Evolutionary conservation across 2,329 filamentous ascomycete genomes (phyloP), one percentile per base, ranked within the genome.

Genomic region (Sphaerostilbella broomeana): DNA sequence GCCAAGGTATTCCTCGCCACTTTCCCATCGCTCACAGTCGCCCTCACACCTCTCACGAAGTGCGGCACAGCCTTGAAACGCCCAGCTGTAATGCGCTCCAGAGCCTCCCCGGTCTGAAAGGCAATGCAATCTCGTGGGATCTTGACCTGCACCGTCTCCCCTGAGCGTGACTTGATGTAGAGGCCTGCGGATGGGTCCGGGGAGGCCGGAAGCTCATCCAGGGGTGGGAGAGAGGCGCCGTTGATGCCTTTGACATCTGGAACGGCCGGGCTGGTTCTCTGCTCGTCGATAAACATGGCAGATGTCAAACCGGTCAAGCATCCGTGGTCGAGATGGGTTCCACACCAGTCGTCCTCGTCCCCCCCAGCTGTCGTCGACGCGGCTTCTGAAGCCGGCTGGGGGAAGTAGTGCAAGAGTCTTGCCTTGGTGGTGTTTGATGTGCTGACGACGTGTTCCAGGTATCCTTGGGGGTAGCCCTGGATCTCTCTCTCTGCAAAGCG

Each of bases 271-370:
- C 52, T 46, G 46, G 67, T 51, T 44, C 59, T 57, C 22, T 61
- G 63, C 64, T 97, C 90, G 56, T 97, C 87, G 46, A 97, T 74
- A 61, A 94, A 97, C 88, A 97, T 95, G 50, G 90, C 89, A 3
- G 84, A 90, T 0, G 92, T 98, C 22, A 98, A 72, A 11, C 89
- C 90, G 0, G 92, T 98, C 21, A 98, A 72, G 58, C 90, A 97
- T 29, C 92, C 88, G 54, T 95, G 88, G 61, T 97, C 90, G 41
- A 92, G 69, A 59, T 92, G 85, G 2, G 84, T 87, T 4, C 88
- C 86, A 61, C 90, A 98, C 92, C 92, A 98, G 64, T 94, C 86
- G 60, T 95, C 89, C 45, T 87, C 81, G 38, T 68, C 68, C 22
- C 59, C 62, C 27, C 61, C 60, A 7, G 59, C 56, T 11, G 54